Evolutionary conservation across 129 eudicot genomes (phyloP).

Genomic region (Tagetes erecta): DNA sequence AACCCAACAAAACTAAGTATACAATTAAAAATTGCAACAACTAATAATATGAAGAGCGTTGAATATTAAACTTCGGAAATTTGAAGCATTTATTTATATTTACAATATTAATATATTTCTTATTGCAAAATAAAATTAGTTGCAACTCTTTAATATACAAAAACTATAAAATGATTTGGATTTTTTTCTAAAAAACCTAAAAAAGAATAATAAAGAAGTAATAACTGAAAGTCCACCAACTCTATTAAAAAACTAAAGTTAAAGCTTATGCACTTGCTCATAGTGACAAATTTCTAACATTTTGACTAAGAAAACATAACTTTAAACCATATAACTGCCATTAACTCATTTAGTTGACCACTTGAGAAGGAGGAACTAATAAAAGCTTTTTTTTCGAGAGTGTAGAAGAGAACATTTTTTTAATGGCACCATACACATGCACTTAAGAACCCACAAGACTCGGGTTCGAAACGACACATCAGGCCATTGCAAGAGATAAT

Average conservation of each 20-base stretch:
- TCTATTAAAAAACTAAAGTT: conserved; percentile 6
- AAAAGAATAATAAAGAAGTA: neutral
- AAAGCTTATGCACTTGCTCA: neutral
- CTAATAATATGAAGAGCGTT: too few species aligned
- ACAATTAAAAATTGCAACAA: too few species aligned
- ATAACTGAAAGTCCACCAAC: neutral
- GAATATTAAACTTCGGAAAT: too few species aligned
- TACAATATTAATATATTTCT: neutral
- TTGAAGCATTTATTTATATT: too few species aligned
- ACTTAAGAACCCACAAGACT: too few species aligned
- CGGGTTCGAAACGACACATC: too few species aligned
- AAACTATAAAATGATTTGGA: too few species aligned
- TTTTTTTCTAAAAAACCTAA: too few species aligned
- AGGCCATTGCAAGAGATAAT: too few species aligned
- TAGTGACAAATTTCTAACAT: neutral
- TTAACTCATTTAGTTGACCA: conserved; percentile 18
- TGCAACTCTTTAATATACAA: neutral
- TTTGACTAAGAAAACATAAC: conserved; percentile 6
- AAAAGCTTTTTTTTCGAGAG: neutral
- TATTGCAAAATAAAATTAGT: neutral
- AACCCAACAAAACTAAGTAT: too few species aligned
- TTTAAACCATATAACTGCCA: neutral
- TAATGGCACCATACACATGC: too few species aligned
- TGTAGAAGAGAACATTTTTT: neutral
- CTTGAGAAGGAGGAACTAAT: neutral